phyloP scores from a whole-genome alignment of 108 stramenopile genomes.

The Chaetoceros muelleri region DNA sequence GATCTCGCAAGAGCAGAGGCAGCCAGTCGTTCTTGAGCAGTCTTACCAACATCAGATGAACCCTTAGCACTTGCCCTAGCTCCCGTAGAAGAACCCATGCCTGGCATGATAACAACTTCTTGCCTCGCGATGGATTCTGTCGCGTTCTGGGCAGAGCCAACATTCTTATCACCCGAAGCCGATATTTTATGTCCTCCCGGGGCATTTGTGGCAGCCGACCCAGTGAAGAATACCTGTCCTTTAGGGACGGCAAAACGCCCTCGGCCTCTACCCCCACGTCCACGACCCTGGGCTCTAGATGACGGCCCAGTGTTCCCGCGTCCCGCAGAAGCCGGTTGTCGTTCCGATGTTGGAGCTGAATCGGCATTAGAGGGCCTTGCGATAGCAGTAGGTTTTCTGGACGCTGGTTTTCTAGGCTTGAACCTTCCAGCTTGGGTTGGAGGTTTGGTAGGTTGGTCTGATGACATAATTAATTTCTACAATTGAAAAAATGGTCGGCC shows the following conservation, averaged over 20 bases:
- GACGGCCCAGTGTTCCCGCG: too few relatives aligned
- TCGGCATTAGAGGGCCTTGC: neutral
- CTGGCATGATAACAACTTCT: slow-evolving; percentile 4
- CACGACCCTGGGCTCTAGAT: slow-evolving; percentile 11
- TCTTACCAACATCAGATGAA: slow-evolving; percentile 6
- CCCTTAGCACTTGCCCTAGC: neutral
- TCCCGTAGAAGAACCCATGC: neutral
- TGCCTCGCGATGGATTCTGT: slow-evolving; percentile 2
- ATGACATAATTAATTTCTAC: neutral
- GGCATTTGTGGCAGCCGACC: slow-evolving; percentile 13
- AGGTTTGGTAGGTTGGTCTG: slow-evolving; percentile 9
- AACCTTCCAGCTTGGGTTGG: slow-evolving; percentile 76
- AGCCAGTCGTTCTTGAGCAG: slow-evolving; percentile 17
- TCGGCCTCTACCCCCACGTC: slow-evolving; percentile 34
- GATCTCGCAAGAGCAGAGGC: slow-evolving; percentile 17
- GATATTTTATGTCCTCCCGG: slow-evolving; percentile 2
- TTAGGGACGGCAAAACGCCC: slow-evolving; percentile 45
- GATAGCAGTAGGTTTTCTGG: slow-evolving; percentile 20
- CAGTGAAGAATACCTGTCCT: slow-evolving; percentile 72
- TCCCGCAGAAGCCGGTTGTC: slow-evolving; percentile 10
- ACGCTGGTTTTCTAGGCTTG: slow-evolving; percentile 63
- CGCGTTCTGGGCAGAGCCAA: slow-evolving; percentile 9
- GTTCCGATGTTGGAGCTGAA: neutral
- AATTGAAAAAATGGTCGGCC: too few relatives aligned
- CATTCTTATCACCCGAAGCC: slow-evolving; percentile 2